Conservation (phyloP, 2,329 filamentous ascomycete species). For the Phialocephala sp. region DNA sequence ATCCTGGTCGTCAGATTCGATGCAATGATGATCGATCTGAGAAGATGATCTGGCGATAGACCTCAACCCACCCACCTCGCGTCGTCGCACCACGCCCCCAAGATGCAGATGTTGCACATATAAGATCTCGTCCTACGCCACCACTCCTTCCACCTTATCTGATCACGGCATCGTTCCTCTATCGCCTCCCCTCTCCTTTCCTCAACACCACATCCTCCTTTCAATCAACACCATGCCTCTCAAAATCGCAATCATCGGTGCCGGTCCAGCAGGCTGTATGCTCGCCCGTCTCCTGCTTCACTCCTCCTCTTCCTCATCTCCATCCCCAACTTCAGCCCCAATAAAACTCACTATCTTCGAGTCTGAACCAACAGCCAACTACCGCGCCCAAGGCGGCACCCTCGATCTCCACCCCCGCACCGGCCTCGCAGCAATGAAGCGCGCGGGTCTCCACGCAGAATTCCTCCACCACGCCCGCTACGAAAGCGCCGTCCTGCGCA, state of each 20-base stretch:
- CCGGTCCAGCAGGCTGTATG: constrained; percentile 30
- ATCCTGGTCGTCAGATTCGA: too few relatives aligned
- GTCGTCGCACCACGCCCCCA: too few relatives aligned
- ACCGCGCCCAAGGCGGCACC: constrained; percentile 45
- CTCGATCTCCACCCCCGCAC: constrained; percentile 56
- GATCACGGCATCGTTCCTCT: neutral
- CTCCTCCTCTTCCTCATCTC: neutral
- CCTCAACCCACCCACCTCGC: too few relatives aligned
- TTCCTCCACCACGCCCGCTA: constrained; percentile 47
- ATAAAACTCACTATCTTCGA: constrained; percentile 31
- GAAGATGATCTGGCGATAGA: too few relatives aligned
- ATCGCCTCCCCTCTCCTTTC: neutral
- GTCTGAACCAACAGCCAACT: constrained; percentile 17
- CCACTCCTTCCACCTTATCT: neutral
- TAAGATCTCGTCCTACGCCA: too few relatives aligned
- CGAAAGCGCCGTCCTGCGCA: constrained; percentile 39
- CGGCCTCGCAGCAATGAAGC: constrained; percentile 52
- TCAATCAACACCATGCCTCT: neutral
- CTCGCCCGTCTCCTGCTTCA: constrained; percentile 28
- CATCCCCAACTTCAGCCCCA: neutral
- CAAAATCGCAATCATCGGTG: constrained; percentile 34
- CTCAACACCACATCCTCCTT: neutral
- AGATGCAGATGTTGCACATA: too few relatives aligned
- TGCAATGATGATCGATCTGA: too few relatives aligned
- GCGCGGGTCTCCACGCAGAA: constrained; percentile 50